A percentile compares a stretch with the other conserved stretches of the same genome.
These are phyloP conservation scores for Pyrenochaeta sp. DNA, from an alignment of 2,329 filamentous ascomycete species.

Conservation along the genomic window DNA sequence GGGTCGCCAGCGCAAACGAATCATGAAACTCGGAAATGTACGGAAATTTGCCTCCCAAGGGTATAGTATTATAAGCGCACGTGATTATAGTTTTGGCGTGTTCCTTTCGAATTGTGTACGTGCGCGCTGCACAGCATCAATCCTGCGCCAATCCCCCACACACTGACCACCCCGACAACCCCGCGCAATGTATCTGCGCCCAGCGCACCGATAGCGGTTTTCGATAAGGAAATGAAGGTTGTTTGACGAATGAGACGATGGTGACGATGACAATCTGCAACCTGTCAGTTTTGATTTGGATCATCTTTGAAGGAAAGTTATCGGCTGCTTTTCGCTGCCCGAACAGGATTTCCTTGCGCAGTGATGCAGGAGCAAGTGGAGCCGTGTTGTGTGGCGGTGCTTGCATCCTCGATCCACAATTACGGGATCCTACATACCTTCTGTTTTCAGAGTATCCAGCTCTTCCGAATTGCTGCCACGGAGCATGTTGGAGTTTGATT, in stretches of 20 bases:
- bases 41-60: slow-evolving; percentile 28
- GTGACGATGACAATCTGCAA: slow-evolving; percentile 13
- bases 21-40: slow-evolving; percentile 12
- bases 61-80: slow-evolving; percentile 20
- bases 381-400: not conserved
- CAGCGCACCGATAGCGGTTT: slow-evolving; percentile 22
- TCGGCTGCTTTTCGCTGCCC: not conserved
- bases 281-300: slow-evolving; percentile 15
- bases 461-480: slow-evolving; percentile 11
- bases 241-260: slow-evolving; percentile 9
- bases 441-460: slow-evolving; percentile 22
- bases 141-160: slow-evolving; percentile 4
- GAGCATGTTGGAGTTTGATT: slow-evolving; percentile 1
- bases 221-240: slow-evolving; percentile 15
- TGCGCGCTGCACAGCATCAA: slow-evolving; percentile 1
- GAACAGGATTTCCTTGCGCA: not conserved
- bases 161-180: slow-evolving; percentile 7
- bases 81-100: slow-evolving; percentile 17
- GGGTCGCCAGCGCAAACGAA: slow-evolving; percentile 14
- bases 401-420: not conserved
- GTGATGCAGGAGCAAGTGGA: not conserved
- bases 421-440: slow-evolving; percentile 12
- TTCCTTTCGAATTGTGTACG: slow-evolving; percentile 1
- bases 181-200: slow-evolving; percentile 13
- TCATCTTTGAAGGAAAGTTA: not conserved